Conservation (phyloP, 1,139 yeast species). For the Zygosaccharomyces pseudobailii region DNA sequence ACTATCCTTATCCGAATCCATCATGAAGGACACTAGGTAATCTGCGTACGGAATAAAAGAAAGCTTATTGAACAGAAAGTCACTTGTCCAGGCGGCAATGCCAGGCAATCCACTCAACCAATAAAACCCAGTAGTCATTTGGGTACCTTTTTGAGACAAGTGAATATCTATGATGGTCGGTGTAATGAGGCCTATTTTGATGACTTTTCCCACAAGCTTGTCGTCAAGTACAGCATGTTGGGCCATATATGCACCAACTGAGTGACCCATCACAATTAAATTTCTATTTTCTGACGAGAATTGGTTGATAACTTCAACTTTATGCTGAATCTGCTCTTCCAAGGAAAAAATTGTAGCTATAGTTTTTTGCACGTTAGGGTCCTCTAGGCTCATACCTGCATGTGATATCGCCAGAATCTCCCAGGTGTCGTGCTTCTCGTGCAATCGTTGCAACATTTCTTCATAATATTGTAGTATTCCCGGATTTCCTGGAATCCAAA, state of each 20-base stretch:
- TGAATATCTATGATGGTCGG: constrained; percentile 59
- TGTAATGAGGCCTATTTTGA: constrained; percentile 48
- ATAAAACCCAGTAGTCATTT: constrained; percentile 32
- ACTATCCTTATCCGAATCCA: constrained; percentile 16
- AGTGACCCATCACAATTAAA: constrained; percentile 53
- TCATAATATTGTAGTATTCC: constrained; percentile 56
- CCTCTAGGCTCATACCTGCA: constrained; percentile 27
- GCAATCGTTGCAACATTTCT: constrained; percentile 45
- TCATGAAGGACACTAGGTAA: constrained; percentile 11
- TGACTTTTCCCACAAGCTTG: constrained; percentile 15
- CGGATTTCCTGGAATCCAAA: constrained; percentile 66
- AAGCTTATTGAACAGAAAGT: constrained; percentile 16
- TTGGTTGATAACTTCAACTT: constrained; percentile 40
- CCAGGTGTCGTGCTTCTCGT: constrained; percentile 41
- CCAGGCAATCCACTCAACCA: constrained; percentile 14
- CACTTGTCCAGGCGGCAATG: constrained; percentile 14
- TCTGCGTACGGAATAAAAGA: constrained; percentile 21
- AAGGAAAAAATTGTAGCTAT: constrained; percentile 36
- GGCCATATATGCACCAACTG: constrained; percentile 54
- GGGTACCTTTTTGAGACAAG: constrained; percentile 47
- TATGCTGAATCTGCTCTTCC: constrained; percentile 51
- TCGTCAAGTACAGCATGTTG: constrained; percentile 41
- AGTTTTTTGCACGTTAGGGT: neutral
- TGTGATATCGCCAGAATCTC: constrained; percentile 53
- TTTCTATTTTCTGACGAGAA: constrained; percentile 32